phyloP scores from a whole-genome alignment of 2,329 filamentous ascomycete species.

The Aspergillus vadensis region DNA sequence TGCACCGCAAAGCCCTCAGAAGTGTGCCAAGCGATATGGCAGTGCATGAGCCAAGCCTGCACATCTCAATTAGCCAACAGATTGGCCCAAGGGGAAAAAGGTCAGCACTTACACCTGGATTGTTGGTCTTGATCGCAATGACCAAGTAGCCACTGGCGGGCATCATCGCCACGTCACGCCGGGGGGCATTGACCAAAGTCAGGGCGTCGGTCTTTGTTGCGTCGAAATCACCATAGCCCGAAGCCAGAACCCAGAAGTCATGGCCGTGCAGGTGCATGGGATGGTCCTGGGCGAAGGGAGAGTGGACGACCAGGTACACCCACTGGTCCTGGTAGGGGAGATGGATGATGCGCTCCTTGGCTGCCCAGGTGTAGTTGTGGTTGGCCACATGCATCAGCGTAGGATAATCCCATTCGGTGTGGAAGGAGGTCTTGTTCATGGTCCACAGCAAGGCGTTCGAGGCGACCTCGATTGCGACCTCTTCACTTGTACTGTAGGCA shows the following conservation, averaged over 20 bases:
- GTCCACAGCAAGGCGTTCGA: not conserved
- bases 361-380: not conserved
- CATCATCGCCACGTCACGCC: constrained; percentile 18
- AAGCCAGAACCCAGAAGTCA: constrained; percentile 47
- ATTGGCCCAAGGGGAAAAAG: too few species aligned
- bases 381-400: not conserved
- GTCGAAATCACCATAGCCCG: constrained; percentile 44
- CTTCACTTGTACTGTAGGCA: not conserved
- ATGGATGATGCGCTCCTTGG: not conserved
- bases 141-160: constrained; percentile 12
- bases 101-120: constrained; percentile 9
- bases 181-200: constrained; percentile 15
- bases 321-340: constrained; percentile 22
- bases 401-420: not conserved
- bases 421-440: not conserved
- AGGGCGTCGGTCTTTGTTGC: not conserved
- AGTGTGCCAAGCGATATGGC: constrained; percentile 16
- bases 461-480: not conserved
- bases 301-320: constrained; percentile 36
- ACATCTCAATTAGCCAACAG: not conserved
- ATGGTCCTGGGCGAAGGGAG: constrained; percentile 23
- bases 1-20: constrained; percentile 12
- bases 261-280: constrained; percentile 53
- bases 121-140: constrained; percentile 14
- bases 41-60: constrained; percentile 18